A percentile compares a stretch with the other conserved stretches of the same genome.
Evolutionary conservation across 768 basidiomycete genomes (phyloP).

Genomic region (Polyporus arcularius): DNA sequence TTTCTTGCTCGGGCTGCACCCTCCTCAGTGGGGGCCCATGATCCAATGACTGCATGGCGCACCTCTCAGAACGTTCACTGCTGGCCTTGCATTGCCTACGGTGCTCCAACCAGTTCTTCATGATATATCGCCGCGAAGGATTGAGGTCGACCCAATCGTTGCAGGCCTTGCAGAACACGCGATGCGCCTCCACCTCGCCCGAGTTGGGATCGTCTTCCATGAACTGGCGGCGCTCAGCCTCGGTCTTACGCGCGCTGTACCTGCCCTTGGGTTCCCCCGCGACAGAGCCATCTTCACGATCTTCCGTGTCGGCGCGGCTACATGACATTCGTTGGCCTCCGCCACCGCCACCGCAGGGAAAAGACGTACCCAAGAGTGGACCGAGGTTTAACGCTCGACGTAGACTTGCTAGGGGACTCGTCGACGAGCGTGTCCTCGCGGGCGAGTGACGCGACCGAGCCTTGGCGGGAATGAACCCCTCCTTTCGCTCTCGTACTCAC

Average conservation of each 20-base stretch:
- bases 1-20: slow-evolving; percentile 11
- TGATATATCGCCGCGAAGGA: slow-evolving; percentile 53
- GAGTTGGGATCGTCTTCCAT: slow-evolving; percentile 64
- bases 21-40: neutral
- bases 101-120: slow-evolving; percentile 65
- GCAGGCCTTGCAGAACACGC: slow-evolving; percentile 61
- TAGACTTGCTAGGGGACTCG: slow-evolving; percentile 11
- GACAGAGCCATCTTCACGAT: slow-evolving; percentile 51
- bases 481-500: slow-evolving; percentile 19
- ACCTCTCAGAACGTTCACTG: slow-evolving; percentile 11
- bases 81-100: slow-evolving; percentile 53
- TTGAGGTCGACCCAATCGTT: slow-evolving; percentile 58
- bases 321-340: neutral
- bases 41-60: neutral
- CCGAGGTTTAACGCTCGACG: slow-evolving; percentile 13
- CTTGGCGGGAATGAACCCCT: slow-evolving; percentile 19
- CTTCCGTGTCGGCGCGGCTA: slow-evolving; percentile 27
- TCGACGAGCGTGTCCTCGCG: slow-evolving; percentile 15
- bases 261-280: slow-evolving; percentile 52
- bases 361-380: slow-evolving; percentile 8
- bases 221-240: slow-evolving; percentile 63
- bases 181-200: slow-evolving; percentile 54
- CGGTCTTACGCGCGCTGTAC: slow-evolving; percentile 43
- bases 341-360: neutral
- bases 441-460: slow-evolving; percentile 21